These are phyloP conservation scores for Yamadazyma insecticola DNA, from an alignment of 805 yeast genomes.

Conservation along the genomic window DNA sequence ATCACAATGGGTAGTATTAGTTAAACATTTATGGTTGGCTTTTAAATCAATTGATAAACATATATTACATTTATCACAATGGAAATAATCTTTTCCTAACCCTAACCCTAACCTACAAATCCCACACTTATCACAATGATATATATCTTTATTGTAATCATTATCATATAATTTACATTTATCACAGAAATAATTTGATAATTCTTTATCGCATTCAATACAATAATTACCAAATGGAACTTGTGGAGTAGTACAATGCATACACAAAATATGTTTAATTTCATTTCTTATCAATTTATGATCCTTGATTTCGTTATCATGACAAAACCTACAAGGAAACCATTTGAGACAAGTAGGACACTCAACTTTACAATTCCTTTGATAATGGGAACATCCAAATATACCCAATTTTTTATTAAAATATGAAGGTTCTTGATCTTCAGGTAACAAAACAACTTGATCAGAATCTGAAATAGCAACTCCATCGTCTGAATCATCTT, in stretches of 20 bases:
- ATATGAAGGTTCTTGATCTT: conserved; percentile 47
- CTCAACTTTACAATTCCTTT: conserved; percentile 76
- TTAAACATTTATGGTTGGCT: conserved; percentile 77
- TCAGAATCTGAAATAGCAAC: conserved; percentile 19
- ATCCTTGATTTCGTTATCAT: conserved; percentile 60
- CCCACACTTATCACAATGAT: conserved; percentile 91
- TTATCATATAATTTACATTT: conserved; percentile 81
- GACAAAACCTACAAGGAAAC: conserved; percentile 84
- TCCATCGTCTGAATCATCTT: conserved; percentile 4
- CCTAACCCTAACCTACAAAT: conserved; percentile 90
- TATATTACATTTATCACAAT: conserved; percentile 84
- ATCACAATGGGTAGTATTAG: conserved; percentile 82
- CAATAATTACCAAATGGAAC: conserved; percentile 65
- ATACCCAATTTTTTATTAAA: conserved; percentile 38
- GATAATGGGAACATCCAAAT: conserved; percentile 81
- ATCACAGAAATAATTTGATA: conserved; percentile 75
- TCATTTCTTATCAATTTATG: conserved; percentile 50
- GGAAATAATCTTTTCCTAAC: conserved; percentile 83
- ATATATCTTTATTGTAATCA: conserved; percentile 72
- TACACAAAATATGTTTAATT: conserved; percentile 71
- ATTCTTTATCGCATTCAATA: conserved; percentile 55
- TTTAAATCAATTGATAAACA: conserved; percentile 78
- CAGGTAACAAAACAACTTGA: conserved; percentile 43
- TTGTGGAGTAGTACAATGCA: conserved; percentile 76
- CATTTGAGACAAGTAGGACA: conserved; percentile 72